Base-by-base conservation (phyloP, 176 grass and related monocot genomes). In the Triticum timopheevii region DNA sequence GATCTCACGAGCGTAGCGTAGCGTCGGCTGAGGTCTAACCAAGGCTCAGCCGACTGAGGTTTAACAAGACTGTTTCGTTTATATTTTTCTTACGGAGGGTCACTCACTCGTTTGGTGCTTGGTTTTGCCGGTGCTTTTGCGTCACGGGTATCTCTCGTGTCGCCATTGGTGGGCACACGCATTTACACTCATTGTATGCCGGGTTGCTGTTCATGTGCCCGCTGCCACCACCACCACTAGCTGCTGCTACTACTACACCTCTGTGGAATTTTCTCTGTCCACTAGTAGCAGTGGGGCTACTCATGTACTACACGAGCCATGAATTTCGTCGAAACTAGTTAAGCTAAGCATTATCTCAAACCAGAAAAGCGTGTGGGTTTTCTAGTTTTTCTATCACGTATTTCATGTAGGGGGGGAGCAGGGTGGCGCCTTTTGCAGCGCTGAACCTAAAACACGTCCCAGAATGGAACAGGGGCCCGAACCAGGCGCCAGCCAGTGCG, bases 381-480 rank as follows among this genome's bases (percentile, higher is more conserved):
- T 47, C 45, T 13, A 0, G 11, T 13, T 40, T 40, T 42, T 8
- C 2, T 2, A 42, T 42, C 42, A 50, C 49, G 47, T 13, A 20
- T 78, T 79, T 49, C 73, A 28, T 64, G 13, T 4, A 61, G 54
- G 19, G 34, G 45, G 50, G 27, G 17, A 79, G 64, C 64, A 83
- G 50, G 19, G 9, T 12, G 50, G 35, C 3, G 4, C 49, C 63
- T 83, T 83, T 72, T 36, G 54, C 13, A 69, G 36, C 38, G 52
- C n/a, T 30, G 12, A 65, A 79, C 87, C 77, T 89, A 61, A 85
- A 89, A 81, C 82, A 22, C 80, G 59, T 45, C 88, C 88, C 35
- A 7, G 25, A 85, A 75, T 76, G 67, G 88, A 63, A 61, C 50
- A 19, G 50, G 16, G 50, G 1, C 49, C 49, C 49, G 15, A 17